phyloP scores from a whole-genome alignment of 208 protist genomes.

The Crithidia mellificae region DNA sequence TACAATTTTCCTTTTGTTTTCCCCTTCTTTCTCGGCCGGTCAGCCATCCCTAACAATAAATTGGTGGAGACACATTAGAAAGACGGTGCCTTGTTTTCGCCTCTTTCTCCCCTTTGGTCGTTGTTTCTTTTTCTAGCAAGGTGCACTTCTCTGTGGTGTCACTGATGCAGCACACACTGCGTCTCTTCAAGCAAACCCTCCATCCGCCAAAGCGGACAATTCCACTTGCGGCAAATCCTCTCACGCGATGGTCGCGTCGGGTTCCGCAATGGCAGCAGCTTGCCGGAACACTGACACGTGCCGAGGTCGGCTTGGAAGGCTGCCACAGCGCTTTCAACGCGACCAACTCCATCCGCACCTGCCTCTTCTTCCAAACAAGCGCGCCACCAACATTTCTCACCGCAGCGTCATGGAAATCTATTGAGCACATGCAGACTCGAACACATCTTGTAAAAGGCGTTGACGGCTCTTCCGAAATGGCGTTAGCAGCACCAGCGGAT shows the following conservation, averaged over 20 bases:
- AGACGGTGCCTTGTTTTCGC: no score
- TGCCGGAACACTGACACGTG: constrained; percentile 15
- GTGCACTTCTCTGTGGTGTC: neutral
- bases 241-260: constrained; percentile 69
- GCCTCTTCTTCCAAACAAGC: constrained; percentile 67
- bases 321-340: constrained; percentile 87
- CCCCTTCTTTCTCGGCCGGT: no score
- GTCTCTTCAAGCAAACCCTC: constrained; percentile 43
- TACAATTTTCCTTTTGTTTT: no score
- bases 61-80: no score
- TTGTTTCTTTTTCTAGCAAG: no score
- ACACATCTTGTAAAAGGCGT: neutral
- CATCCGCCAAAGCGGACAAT: constrained; percentile 44
- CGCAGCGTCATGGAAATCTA: constrained; percentile 39
- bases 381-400: constrained; percentile 68
- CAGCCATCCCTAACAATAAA: no score
- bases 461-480: no score
- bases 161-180: neutral
- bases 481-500: no score
- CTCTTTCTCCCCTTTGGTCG: no score
- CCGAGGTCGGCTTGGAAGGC: constrained; percentile 72
- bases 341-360: constrained; percentile 82
- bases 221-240: constrained; percentile 51
- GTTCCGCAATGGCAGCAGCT: constrained; percentile 43
- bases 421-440: constrained; percentile 58